A percentile compares a stretch with the other conserved stretches of the same genome.
phyloP scores from a whole-genome alignment of 306 rosid genomes.

The Hippophae rhamnoides region DNA sequence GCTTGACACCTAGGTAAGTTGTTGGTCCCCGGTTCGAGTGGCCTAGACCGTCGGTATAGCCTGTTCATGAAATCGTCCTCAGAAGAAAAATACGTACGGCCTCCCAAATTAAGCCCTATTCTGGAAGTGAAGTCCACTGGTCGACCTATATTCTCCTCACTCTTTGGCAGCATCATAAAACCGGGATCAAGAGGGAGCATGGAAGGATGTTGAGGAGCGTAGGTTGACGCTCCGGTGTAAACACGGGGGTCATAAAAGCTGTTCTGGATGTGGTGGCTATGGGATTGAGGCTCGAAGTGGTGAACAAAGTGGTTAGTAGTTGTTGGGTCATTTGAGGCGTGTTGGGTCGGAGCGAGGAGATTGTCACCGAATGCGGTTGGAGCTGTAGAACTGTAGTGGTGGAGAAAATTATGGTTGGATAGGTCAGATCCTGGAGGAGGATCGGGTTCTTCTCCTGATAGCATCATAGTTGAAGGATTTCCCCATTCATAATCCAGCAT shows the following conservation, averaged over 20 bases:
- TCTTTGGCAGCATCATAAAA: slow-evolving; percentile 51
- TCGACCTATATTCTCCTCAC: slow-evolving; percentile 38
- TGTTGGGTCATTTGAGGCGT: background rate
- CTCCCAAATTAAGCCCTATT: slow-evolving; percentile 84
- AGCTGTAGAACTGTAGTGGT: slow-evolving; percentile 34
- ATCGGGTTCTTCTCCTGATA: slow-evolving; percentile 39
- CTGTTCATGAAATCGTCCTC: slow-evolving; percentile 82
- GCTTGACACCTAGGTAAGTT: slow-evolving; percentile 84
- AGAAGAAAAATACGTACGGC: slow-evolving; percentile 72
- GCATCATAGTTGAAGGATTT: slow-evolving; percentile 57
- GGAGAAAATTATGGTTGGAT: slow-evolving; percentile 44
- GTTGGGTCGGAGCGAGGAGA: slow-evolving; percentile 19
- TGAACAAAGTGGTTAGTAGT: slow-evolving; percentile 18
- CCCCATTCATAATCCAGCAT: slow-evolving; percentile 98
- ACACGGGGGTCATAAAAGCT: slow-evolving; percentile 59
- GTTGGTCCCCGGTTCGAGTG: slow-evolving; percentile 31
- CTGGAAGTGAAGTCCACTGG: slow-evolving; percentile 59
- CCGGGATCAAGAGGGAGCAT: slow-evolving; percentile 50
- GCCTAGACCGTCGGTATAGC: slow-evolving; percentile 68
- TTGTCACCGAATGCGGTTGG: slow-evolving; percentile 28
- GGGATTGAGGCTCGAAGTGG: slow-evolving; percentile 27
- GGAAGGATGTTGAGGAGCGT: slow-evolving; percentile 29
- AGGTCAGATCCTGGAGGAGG: slow-evolving; percentile 37
- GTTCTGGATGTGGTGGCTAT: slow-evolving; percentile 17
- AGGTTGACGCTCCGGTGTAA: slow-evolving; percentile 36